Evolutionary conservation across 495 filamentous ascomycete species (phyloP).

Genomic region (Aspergillus heteromorphus): DNA sequence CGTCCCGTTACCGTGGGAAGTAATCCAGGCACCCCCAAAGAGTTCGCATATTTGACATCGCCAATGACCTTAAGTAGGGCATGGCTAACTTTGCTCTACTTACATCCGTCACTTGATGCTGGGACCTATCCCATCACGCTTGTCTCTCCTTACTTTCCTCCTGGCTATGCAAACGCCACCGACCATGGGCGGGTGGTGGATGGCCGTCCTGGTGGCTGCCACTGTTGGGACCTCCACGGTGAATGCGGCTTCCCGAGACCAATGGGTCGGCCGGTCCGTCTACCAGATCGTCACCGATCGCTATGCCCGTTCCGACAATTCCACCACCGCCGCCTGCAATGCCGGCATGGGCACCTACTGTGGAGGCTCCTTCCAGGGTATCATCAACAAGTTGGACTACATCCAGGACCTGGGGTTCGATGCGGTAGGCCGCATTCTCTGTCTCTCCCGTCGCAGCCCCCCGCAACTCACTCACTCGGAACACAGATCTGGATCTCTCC

Average conservation of each 20-base stretch:
- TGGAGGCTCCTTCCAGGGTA: not conserved
- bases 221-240: not conserved
- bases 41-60: not conserved
- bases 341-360: not conserved
- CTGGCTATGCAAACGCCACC: not conserved
- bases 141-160: not conserved
- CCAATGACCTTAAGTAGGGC: not conserved
- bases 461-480: not conserved
- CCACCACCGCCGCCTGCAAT: not conserved
- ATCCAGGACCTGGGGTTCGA: constrained; percentile 1
- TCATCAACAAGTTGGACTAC: not conserved
- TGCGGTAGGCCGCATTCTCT: not conserved
- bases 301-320: not conserved
- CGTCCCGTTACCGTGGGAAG: too few relatives aligned
- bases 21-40: too few relatives aligned
- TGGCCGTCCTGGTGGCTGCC: not conserved
- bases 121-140: too few relatives aligned
- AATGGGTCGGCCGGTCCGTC: not conserved
- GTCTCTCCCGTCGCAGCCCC: not conserved
- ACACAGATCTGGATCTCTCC: not conserved
- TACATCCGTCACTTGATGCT: too few relatives aligned
- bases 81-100: not conserved
- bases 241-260: not conserved
- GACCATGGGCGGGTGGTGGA: not conserved
- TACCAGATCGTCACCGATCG: constrained; percentile 2